Conservation (phyloP, 164 flowering plant species). For the Euptelea pleiosperma region DNA sequence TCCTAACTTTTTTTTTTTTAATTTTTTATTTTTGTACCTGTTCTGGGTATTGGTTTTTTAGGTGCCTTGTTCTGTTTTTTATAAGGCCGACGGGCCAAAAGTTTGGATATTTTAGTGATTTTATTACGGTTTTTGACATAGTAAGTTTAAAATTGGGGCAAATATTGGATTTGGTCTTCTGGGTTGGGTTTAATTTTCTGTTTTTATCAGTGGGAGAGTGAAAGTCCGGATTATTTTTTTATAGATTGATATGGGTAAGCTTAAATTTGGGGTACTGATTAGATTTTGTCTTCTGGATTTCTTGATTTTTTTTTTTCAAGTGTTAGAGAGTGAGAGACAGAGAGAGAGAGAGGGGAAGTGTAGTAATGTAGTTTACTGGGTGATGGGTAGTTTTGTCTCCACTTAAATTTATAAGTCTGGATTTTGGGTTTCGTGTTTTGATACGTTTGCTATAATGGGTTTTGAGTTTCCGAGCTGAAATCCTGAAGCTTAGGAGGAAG, state of each 20-base stretch:
- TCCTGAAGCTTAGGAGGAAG: background rate
- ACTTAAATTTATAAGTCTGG: conserved; percentile 8
- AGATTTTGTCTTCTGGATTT: conserved; percentile 1
- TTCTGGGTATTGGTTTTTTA: background rate
- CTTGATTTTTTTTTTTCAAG: conserved; percentile 11
- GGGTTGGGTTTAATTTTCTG: conserved; percentile 4
- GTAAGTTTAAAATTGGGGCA: conserved; percentile 4
- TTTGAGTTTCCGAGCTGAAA: conserved; percentile 3
- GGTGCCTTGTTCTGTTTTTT: conserved; percentile 6
- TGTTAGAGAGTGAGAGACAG: too few relatives aligned
- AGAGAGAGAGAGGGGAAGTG: too few relatives aligned
- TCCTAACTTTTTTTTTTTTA: too few relatives aligned
- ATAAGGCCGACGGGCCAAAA: background rate
- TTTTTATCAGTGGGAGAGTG: background rate
- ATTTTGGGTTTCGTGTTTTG: conserved; percentile 11
- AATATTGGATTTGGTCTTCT: conserved; percentile 4
- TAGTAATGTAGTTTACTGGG: too few relatives aligned
- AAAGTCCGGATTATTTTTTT: background rate
- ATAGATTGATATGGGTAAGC: background rate
- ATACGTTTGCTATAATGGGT: background rate
- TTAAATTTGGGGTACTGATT: background rate
- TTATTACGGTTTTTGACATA: conserved; percentile 3
- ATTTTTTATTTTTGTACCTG: background rate
- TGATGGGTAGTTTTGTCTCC: too few relatives aligned
- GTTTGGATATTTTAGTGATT: conserved; percentile 1